A percentile compares a stretch with the other conserved stretches of the same genome.
Evolutionary conservation across 441 rosid species (phyloP).

Genomic region (Metrosideros polymorpha): DNA sequence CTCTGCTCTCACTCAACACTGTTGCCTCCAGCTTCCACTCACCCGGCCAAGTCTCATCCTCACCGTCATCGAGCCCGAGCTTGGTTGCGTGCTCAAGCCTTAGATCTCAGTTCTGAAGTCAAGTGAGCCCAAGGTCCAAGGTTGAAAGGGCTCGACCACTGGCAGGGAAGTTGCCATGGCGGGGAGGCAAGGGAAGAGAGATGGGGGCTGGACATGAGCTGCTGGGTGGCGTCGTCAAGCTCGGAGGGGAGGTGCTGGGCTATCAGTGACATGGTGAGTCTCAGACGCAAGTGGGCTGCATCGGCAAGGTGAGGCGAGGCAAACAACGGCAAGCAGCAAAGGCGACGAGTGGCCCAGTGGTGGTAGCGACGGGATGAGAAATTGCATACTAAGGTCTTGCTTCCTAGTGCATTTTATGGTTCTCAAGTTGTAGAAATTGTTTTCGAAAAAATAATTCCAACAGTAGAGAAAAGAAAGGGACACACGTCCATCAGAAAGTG

Average conservation of each 20-base stretch:
- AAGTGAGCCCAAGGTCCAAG: no score
- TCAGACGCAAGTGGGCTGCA: no score
- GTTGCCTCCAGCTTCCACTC: no score
- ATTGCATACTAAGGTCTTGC: not conserved
- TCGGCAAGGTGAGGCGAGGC: no score
- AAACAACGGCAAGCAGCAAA: not conserved
- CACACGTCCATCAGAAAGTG: not conserved
- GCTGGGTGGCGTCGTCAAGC: not conserved
- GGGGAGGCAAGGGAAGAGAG: no score
- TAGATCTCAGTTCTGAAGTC: no score
- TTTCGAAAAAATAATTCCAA: not conserved
- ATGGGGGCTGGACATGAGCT: no score
- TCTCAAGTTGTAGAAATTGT: not conserved
- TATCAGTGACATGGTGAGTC: rapidly evolving
- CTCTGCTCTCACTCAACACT: not conserved
- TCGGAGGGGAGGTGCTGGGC: not conserved
- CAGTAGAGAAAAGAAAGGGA: not conserved
- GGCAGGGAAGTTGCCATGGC: no score
- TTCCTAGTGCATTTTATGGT: not conserved
- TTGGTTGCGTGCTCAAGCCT: no score
- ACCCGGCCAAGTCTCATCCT: no score
- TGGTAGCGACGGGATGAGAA: not conserved
- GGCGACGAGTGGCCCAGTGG: not conserved
- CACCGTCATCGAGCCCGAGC: no score
- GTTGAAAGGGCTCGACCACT: no score